Conservation (phyloP, 1,284 basidiomycete species). For the Pseudozyma pruni region DNA sequence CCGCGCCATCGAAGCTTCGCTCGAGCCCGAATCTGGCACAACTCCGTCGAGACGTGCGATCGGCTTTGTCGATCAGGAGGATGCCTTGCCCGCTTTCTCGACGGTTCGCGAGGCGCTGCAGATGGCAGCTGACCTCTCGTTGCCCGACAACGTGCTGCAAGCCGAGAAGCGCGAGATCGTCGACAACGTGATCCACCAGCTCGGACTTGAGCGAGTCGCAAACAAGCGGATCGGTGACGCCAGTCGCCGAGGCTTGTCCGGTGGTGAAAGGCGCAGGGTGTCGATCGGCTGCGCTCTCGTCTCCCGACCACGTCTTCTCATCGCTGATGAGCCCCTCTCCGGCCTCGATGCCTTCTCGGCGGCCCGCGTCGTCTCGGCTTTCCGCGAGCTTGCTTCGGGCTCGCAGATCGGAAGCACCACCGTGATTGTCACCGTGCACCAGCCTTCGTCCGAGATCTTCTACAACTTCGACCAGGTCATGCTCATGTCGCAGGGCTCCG, state of each 20-base stretch:
- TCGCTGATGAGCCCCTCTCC: conserved; percentile 55
- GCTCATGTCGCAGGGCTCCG: conserved; percentile 47
- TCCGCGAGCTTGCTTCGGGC: conserved; percentile 39
- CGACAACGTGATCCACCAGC: conserved; percentile 33
- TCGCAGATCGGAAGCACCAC: conserved; percentile 41
- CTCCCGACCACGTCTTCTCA: conserved; percentile 47
- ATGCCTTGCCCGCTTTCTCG: conserved; percentile 49
- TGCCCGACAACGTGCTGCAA: conserved; percentile 47
- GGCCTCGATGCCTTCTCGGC: conserved; percentile 57
- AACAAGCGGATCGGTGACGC: conserved; percentile 52
- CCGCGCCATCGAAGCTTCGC: conserved; percentile 15
- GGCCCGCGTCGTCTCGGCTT: conserved; percentile 44
- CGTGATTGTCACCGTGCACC: conserved; percentile 56
- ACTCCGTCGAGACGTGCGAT: conserved; percentile 21
- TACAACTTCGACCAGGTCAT: conserved; percentile 50
- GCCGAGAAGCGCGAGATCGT: conserved; percentile 38
- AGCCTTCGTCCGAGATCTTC: conserved; percentile 58
- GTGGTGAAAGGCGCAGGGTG: conserved; percentile 55
- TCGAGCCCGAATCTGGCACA: neutral
- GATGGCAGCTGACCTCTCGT: conserved; percentile 53
- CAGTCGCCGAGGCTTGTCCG: conserved; percentile 50
- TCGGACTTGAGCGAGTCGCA: conserved; percentile 47
- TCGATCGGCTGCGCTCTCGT: conserved; percentile 57
- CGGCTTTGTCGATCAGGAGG: conserved; percentile 59
- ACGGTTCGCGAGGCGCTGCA: conserved; percentile 56